Evolutionary conservation across 176 grass and related monocot genomes (phyloP).

Genomic region (Alloteropsis semialata): DNA sequence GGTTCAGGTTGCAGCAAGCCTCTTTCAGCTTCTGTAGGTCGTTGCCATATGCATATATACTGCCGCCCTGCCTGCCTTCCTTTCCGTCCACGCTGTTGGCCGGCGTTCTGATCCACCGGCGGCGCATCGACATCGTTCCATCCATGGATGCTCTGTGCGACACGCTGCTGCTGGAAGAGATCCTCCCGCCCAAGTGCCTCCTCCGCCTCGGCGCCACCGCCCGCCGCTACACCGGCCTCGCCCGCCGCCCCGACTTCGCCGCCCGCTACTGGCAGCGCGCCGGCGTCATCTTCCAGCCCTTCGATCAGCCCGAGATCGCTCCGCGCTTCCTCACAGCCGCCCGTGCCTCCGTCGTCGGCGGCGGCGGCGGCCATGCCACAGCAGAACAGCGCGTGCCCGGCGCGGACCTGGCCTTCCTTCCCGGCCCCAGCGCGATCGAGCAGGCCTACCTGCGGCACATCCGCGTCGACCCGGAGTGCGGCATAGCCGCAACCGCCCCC

Average conservation of each 20-base stretch:
- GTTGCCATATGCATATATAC: too few relatives aligned
- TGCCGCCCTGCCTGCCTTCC: too few relatives aligned
- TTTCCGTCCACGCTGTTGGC: too few relatives aligned
- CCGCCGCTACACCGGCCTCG: not conserved
- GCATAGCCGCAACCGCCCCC: too few relatives aligned
- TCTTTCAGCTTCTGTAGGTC: too few relatives aligned
- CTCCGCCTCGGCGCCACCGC: not conserved
- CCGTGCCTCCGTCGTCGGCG: too few relatives aligned
- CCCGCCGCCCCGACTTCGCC: not conserved
- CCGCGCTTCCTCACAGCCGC: not conserved
- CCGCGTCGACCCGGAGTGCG: not conserved
- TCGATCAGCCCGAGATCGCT: not conserved
- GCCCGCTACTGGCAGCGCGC: not conserved
- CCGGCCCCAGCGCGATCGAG: not conserved
- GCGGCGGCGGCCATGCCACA: too few relatives aligned
- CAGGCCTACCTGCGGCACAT: not conserved
- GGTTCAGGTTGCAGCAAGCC: too few relatives aligned
- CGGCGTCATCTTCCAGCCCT: slow-evolving; percentile 1
- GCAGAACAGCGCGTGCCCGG: too few relatives aligned
- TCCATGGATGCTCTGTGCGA: not conserved
- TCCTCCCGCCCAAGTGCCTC: not conserved
- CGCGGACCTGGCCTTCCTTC: not conserved
- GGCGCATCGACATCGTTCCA: too few relatives aligned
- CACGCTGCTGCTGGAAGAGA: not conserved
- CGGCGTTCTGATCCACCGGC: not conserved